These are phyloP conservation scores for Friedmanniomyces simplex DNA, from an alignment of 495 filamentous ascomycete species.

Conservation along the genomic window DNA sequence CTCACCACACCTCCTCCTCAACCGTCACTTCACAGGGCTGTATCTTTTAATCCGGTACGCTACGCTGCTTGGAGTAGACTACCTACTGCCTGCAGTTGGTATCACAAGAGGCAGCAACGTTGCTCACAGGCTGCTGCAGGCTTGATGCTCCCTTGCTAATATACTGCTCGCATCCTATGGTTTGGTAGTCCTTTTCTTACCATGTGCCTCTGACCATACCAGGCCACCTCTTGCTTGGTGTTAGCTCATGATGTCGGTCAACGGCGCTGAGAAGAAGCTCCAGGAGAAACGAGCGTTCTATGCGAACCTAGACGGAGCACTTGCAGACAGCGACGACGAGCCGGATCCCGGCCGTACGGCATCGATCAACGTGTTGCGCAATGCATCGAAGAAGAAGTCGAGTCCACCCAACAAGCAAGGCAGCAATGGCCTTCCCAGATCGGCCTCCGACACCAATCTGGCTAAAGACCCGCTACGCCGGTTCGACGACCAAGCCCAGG, in stretches of 20 bases:
- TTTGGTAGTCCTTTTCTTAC: too few relatives aligned
- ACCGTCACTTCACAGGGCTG: background rate
- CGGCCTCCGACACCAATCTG: slow-evolving; percentile 5
- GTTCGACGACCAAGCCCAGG: background rate
- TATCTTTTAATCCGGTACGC: background rate
- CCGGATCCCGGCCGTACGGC: slow-evolving; percentile 11
- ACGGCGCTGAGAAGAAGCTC: background rate
- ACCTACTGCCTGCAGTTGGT: background rate
- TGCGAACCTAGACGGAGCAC: background rate
- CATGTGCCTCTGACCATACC: background rate
- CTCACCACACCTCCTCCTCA: background rate
- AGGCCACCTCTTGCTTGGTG: background rate
- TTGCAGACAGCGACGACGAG: slow-evolving; percentile 15
- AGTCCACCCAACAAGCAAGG: background rate
- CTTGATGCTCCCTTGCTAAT: background rate
- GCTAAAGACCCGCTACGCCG: background rate
- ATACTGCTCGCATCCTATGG: background rate
- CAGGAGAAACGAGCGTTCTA: slow-evolving; percentile 9
- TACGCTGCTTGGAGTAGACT: background rate
- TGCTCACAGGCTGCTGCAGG: background rate
- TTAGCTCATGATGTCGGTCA: background rate
- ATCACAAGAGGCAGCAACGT: background rate
- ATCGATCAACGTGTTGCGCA: slow-evolving; percentile 4
- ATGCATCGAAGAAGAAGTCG: background rate
- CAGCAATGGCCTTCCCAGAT: background rate